Conservation (phyloP, 2,329 filamentous ascomycete genomes). For the Nannizziopsis barbatae region DNA sequence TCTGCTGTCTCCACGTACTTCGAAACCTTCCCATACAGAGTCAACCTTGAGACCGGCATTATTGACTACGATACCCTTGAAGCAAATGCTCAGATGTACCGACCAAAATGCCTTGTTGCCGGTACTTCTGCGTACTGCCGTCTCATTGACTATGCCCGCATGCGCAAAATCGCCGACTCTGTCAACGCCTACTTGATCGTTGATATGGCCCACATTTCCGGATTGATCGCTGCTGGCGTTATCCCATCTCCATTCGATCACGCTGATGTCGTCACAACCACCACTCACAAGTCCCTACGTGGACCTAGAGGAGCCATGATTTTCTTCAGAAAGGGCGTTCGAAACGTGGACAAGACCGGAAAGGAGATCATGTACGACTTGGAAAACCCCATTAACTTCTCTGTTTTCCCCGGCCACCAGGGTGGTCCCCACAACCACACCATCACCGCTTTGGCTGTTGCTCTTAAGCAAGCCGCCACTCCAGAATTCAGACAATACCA, state of each 20-base stretch:
- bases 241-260: slow-evolving; percentile 80
- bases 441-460: slow-evolving; percentile 88
- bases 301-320: slow-evolving; percentile 95
- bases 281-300: slow-evolving; percentile 92
- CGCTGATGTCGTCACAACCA: slow-evolving; percentile 93
- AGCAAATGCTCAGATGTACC: slow-evolving; percentile 74
- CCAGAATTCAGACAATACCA: slow-evolving; percentile 91
- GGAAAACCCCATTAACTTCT: slow-evolving; percentile 85
- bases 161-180: slow-evolving; percentile 85
- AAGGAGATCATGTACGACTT: slow-evolving; percentile 81
- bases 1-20: slow-evolving; percentile 99
- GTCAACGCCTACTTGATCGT: slow-evolving; percentile 83
- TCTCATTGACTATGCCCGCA: slow-evolving; percentile 85
- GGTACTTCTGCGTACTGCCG: slow-evolving; percentile 94
- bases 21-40: slow-evolving; percentile 88
- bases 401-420: slow-evolving; percentile 96
- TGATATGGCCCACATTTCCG: slow-evolving; percentile 97
- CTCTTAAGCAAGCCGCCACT: slow-evolving; percentile 82
- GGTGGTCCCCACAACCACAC: slow-evolving; percentile 98
- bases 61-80: slow-evolving; percentile 94
- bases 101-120: slow-evolving; percentile 90
- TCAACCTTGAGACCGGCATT: slow-evolving; percentile 78
- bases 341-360: slow-evolving; percentile 76
- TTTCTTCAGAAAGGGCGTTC: slow-evolving; percentile 90
- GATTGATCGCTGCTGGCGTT: slow-evolving; percentile 81